phyloP scores from a whole-genome alignment of 1,284 basidiomycete genomes.

The Moniliella sp. region DNA sequence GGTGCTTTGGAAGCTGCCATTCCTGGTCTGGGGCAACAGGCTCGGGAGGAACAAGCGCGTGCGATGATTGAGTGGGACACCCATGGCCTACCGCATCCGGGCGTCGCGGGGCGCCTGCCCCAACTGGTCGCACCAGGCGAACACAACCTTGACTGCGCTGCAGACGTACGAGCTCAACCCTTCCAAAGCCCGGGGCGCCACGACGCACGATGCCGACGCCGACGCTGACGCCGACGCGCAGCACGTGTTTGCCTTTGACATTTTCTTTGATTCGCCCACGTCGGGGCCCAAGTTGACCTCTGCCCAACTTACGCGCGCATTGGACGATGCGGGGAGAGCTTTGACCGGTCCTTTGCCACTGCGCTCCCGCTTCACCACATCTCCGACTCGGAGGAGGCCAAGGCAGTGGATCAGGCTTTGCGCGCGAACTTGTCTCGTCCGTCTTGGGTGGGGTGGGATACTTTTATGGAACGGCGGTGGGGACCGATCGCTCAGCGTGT shows the following conservation, averaged over 20 bases:
- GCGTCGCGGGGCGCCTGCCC: too few relatives aligned
- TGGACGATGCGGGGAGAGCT: slow-evolving; percentile 47
- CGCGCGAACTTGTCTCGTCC: slow-evolving; percentile 67
- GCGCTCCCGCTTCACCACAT: slow-evolving; percentile 43
- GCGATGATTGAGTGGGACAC: too few relatives aligned
- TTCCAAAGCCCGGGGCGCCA: neutral
- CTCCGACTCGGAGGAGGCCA: slow-evolving; percentile 39
- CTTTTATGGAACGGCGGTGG: slow-evolving; percentile 71
- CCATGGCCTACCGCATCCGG: too few relatives aligned
- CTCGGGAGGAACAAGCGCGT: too few relatives aligned
- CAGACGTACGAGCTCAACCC: slow-evolving; percentile 46
- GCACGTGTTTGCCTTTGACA: slow-evolving; percentile 65
- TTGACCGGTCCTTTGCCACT: slow-evolving; percentile 47
- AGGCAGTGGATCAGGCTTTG: too few relatives aligned
- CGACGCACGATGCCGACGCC: too few relatives aligned
- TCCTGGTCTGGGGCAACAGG: too few relatives aligned
- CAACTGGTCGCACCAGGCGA: slow-evolving; percentile 41
- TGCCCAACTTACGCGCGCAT: slow-evolving; percentile 45
- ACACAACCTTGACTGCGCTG: slow-evolving; percentile 52
- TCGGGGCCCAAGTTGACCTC: slow-evolving; percentile 42
- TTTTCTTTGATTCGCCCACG: slow-evolving; percentile 54
- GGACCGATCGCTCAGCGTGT: slow-evolving; percentile 46
- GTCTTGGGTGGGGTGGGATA: slow-evolving; percentile 77
- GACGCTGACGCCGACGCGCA: too few relatives aligned
- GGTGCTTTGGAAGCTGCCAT: too few relatives aligned